A percentile compares a stretch with the other conserved stretches of the same genome.
These are phyloP conservation scores for Monilinia aucupariae DNA, from an alignment of 2,329 filamentous ascomycete species.

Conservation along the genomic window DNA sequence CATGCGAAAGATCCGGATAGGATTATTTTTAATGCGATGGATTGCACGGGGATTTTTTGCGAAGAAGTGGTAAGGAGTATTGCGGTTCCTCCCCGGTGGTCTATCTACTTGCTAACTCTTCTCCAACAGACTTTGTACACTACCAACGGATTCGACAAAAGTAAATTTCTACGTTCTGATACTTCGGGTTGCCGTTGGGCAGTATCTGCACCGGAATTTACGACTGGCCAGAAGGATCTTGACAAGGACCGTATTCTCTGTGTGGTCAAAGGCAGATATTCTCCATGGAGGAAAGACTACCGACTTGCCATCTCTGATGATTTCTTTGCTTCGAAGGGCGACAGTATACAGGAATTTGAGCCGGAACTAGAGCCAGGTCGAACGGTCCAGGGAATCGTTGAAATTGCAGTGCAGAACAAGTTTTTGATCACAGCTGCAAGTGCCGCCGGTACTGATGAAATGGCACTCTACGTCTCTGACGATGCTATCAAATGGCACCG, in stretches of 20 bases:
- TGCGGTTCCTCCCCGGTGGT: not conserved
- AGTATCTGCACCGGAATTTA: slow-evolving; percentile 68
- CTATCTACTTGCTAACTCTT: slow-evolving; percentile 19
- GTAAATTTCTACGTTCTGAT: slow-evolving; percentile 59
- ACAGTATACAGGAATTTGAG: slow-evolving; percentile 59
- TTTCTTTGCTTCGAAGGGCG: slow-evolving; percentile 61
- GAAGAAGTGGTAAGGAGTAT: slow-evolving; percentile 45
- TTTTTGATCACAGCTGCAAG: slow-evolving; percentile 80
- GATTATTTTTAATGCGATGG: slow-evolving; percentile 76
- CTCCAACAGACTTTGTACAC: slow-evolving; percentile 58
- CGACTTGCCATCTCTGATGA: slow-evolving; percentile 75
- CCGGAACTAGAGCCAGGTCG: slow-evolving; percentile 69
- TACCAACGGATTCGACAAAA: slow-evolving; percentile 71
- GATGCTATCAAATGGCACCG: slow-evolving; percentile 85
- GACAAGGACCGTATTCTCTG: slow-evolving; percentile 73
- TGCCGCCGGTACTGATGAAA: slow-evolving; percentile 75
- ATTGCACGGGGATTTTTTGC: slow-evolving; percentile 61
- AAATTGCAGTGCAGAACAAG: slow-evolving; percentile 77
- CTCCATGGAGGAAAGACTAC: slow-evolving; percentile 66
- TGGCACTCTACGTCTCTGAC: slow-evolving; percentile 83
- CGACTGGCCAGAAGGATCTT: slow-evolving; percentile 57
- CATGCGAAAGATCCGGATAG: slow-evolving; percentile 78
- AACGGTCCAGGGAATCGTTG: slow-evolving; percentile 73
- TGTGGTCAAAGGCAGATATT: slow-evolving; percentile 68
- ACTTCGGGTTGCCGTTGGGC: slow-evolving; percentile 85